A percentile compares a stretch with the other conserved stretches of the same genome.
phyloP scores from a whole-genome alignment of 2,329 filamentous ascomycete species.

The Aureobasidium uvarum region DNA sequence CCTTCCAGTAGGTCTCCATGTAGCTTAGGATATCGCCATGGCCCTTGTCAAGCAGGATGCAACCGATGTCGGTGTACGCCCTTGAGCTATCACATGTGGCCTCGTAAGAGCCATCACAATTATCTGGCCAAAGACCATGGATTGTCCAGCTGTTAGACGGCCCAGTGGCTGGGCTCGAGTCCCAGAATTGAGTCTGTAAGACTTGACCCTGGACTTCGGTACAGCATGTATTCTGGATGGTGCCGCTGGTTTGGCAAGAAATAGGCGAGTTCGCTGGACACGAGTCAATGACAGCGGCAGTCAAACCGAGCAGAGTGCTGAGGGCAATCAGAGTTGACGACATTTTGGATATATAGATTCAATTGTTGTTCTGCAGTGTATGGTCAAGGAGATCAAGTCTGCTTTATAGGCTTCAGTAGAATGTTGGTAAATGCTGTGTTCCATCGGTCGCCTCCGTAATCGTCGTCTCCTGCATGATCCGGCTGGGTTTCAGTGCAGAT shows the following conservation, averaged over 20 bases:
- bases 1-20: slow-evolving; percentile 34
- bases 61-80: slow-evolving; percentile 31
- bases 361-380: neutral
- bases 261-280: slow-evolving; percentile 18
- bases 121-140: slow-evolving; percentile 33
- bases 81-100: slow-evolving; percentile 29
- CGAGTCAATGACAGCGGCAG: neutral
- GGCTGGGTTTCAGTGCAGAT: neutral
- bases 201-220: slow-evolving; percentile 61
- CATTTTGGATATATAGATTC: neutral
- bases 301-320: neutral
- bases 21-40: slow-evolving; percentile 30
- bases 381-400: slow-evolving; percentile 14
- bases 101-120: slow-evolving; percentile 32
- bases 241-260: slow-evolving; percentile 27
- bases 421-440: neutral
- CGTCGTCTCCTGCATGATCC: slow-evolving; percentile 16
- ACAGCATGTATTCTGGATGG: slow-evolving; percentile 63
- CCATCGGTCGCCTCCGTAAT: slow-evolving; percentile 13
- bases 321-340: slow-evolving; percentile 5
- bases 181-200: slow-evolving; percentile 34
- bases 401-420: slow-evolving; percentile 10
- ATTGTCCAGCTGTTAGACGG: slow-evolving; percentile 32
- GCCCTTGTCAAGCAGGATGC: slow-evolving; percentile 30
- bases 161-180: slow-evolving; percentile 32